These are phyloP conservation scores for Fusarium phyllophilum DNA, from an alignment of 2,329 filamentous ascomycete genomes.

Conservation along the genomic window DNA sequence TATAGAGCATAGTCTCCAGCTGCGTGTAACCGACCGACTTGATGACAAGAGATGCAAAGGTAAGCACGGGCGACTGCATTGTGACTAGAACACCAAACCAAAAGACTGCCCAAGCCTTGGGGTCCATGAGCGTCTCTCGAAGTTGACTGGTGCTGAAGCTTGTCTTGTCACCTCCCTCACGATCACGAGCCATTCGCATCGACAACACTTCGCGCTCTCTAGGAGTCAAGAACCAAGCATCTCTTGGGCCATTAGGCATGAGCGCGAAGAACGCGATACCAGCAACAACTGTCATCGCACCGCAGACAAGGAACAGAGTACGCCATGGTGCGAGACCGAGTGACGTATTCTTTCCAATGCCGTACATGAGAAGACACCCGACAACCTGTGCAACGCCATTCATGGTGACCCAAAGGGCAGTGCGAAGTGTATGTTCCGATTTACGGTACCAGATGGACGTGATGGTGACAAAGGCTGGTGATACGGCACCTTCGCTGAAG, in stretches of 20 bases:
- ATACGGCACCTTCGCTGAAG: constrained; percentile 1
- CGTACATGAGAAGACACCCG: not conserved
- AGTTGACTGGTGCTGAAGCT: not conserved
- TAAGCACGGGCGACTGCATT: not conserved
- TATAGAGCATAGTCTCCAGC: not conserved
- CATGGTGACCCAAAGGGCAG: not conserved
- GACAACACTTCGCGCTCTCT: not conserved
- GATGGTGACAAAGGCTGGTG: not conserved
- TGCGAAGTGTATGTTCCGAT: constrained; percentile 1
- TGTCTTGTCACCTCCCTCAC: not conserved
- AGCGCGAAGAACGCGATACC: not conserved
- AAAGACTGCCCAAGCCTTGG: not conserved
- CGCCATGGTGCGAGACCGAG: not conserved
- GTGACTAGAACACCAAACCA: not conserved
- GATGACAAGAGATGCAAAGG: not conserved
- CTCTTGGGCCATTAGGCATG: not conserved
- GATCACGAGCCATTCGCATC: not conserved
- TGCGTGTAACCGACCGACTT: not conserved
- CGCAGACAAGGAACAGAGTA: not conserved
- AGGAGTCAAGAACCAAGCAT: not conserved
- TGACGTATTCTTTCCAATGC: not conserved
- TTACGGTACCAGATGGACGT: not conserved
- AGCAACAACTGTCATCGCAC: not conserved
- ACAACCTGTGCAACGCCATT: not conserved
- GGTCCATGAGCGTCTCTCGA: not conserved